phyloP scores from a whole-genome alignment of 2,329 filamentous ascomycete genomes.

The Zymoseptoria ardabiliae region DNA sequence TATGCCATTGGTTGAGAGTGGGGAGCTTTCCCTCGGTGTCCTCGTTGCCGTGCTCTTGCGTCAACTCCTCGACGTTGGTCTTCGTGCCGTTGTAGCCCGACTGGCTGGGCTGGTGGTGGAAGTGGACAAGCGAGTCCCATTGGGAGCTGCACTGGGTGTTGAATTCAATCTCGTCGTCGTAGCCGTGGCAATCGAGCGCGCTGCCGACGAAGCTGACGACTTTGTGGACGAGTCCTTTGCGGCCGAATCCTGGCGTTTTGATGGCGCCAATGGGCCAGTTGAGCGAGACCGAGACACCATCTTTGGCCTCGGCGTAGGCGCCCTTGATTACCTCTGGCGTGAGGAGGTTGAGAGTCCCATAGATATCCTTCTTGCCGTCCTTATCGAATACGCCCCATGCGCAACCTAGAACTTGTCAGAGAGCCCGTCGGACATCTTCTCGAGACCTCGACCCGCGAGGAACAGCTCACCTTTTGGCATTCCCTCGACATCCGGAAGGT shows the following conservation, averaged over 20 bases:
- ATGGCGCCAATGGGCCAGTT: constrained; percentile 35
- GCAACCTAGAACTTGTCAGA: constrained; percentile 18
- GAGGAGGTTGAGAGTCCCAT: constrained; percentile 41
- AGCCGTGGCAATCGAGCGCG: constrained; percentile 30
- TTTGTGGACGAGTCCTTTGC: constrained; percentile 31
- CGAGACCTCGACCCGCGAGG: neutral
- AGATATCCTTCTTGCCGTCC: constrained; percentile 36
- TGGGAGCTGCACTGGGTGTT: constrained; percentile 42
- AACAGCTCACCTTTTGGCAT: constrained; percentile 32
- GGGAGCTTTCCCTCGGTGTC: constrained; percentile 22
- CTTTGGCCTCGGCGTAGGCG: constrained; percentile 36
- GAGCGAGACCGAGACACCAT: constrained; percentile 36
- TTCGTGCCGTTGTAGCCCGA: constrained; percentile 46
- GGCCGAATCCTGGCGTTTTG: constrained; percentile 30
- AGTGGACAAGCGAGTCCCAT: constrained; percentile 42
- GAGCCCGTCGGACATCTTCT: neutral
- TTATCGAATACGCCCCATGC: constrained; percentile 42
- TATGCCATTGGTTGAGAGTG: constrained; percentile 42
- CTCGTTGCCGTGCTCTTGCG: constrained; percentile 22
- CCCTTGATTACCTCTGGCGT: constrained; percentile 37
- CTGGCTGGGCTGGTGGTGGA: constrained; percentile 33
- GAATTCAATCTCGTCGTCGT: constrained; percentile 41
- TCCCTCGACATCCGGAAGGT: constrained; percentile 34
- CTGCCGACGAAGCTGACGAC: constrained; percentile 29
- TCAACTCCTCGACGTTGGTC: constrained; percentile 24